Evolutionary conservation across 164 flowering plant genomes (phyloP), one percentile per base, ranked within the genome.

Genomic region (Akebia trifoliata): DNA sequence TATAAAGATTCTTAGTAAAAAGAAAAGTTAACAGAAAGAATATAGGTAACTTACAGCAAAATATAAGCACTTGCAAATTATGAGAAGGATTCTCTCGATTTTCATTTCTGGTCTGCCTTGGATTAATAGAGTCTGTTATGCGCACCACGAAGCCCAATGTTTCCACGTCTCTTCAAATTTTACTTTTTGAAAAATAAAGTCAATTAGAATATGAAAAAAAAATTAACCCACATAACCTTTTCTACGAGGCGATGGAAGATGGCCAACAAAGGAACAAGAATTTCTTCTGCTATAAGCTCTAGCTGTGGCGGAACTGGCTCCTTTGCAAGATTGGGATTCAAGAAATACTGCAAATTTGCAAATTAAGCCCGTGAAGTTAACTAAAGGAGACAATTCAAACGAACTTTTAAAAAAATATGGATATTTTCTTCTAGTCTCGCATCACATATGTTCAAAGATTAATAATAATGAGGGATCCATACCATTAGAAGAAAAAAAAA

Each of bases 251-350:
- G 60, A 72, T 76, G 81, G 59, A 83, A 85, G 17, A 76, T 50
- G 34, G 69, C 50, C 31, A 81, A 61, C 63, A 88, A 59, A 31
- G 96, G 92, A 11, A 67, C 80, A 59, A 88, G 74, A 71, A 88
- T 80, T 57, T 83, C 86, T 50, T 70, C 67, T 10, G 73, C 74
- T 50, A 88, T 76, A 38, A 76, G 70, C 73, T 88, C 90, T 25
- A 88, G 70, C 63, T 83, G 87, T 6, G 69, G 78, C 36, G 96
- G 92, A 32, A 88, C 85, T n/a, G 92, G 79, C 80, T 88, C 96
- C 78, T 72, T 84, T 20, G 75, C 77, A 64, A 78, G 74, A 73
- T 81, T 76, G 28, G 96, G 92, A 67, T 83, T 78, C 64, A 85
- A 69, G 62, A 85, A 88, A 48, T 88, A 88, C 96, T 88, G 84